These are phyloP conservation scores for Excoecaria agallocha DNA, from an alignment of 345 rosid genomes.

Conservation along the genomic window DNA sequence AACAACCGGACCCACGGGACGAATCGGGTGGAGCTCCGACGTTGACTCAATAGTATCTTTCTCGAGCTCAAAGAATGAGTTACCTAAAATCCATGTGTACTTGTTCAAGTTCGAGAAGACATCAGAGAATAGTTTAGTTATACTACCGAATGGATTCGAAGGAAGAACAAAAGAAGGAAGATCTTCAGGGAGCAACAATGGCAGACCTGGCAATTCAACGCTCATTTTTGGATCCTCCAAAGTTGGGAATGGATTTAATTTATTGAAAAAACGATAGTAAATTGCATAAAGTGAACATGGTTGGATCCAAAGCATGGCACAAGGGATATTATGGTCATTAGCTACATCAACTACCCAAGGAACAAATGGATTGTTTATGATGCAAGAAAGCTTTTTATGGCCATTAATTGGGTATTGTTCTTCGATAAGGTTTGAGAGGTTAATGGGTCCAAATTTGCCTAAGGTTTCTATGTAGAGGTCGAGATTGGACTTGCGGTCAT, in stretches of 20 bases:
- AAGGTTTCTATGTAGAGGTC: slow-evolving; percentile 39
- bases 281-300: slow-evolving; percentile 42
- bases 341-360: slow-evolving; percentile 54
- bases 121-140: slow-evolving; percentile 21
- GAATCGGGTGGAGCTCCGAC: slow-evolving; percentile 36
- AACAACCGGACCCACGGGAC: slow-evolving; percentile 51
- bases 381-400: slow-evolving; percentile 38
- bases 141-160: slow-evolving; percentile 26
- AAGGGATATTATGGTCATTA: slow-evolving; percentile 32
- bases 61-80: slow-evolving; percentile 49
- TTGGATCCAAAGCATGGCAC: slow-evolving; percentile 59
- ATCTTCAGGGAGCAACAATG: slow-evolving; percentile 34
- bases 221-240: slow-evolving; percentile 23
- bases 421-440: slow-evolving; percentile 36
- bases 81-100: slow-evolving; percentile 42
- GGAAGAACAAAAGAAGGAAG: slow-evolving; percentile 52
- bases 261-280: slow-evolving; percentile 41
- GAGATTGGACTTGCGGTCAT: slow-evolving; percentile 31
- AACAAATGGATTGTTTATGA: slow-evolving; percentile 46
- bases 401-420: slow-evolving; percentile 21
- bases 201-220: slow-evolving; percentile 43
- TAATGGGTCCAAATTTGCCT: slow-evolving; percentile 33
- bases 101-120: slow-evolving; percentile 31
- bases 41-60: slow-evolving; percentile 35
- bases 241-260: slow-evolving; percentile 34